Percentiles rank a stretch among this genome's conserved stretches.
Conservation (phyloP, 805 yeast genomes). For the Ogataea angusta region DNA sequence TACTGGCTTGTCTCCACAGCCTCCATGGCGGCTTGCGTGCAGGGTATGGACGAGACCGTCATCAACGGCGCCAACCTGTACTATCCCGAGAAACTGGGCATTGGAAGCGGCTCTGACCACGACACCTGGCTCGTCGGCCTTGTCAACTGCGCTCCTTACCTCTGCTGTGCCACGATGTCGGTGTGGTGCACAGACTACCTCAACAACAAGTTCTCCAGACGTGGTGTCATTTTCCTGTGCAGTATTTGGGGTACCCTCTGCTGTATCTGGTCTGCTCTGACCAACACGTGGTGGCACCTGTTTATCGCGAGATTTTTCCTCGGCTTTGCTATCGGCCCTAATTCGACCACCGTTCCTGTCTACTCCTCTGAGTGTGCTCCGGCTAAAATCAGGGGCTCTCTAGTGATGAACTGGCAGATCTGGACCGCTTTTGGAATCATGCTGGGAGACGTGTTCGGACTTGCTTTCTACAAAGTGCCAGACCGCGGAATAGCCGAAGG, state of each 20-base stretch:
- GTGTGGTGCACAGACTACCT: constrained; percentile 64
- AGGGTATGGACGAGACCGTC: constrained; percentile 78
- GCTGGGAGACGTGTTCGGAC: constrained; percentile 39
- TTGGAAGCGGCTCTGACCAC: constrained; percentile 44
- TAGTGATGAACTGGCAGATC: constrained; percentile 71
- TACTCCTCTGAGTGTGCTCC: constrained; percentile 37
- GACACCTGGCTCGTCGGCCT: constrained; percentile 60
- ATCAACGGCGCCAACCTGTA: constrained; percentile 68
- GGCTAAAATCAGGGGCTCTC: constrained; percentile 34
- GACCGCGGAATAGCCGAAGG: constrained; percentile 35
- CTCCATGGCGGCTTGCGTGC: constrained; percentile 75
- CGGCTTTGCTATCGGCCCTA: constrained; percentile 36
- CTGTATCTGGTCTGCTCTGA: constrained; percentile 69
- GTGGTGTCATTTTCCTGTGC: constrained; percentile 63
- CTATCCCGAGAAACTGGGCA: constrained; percentile 55
- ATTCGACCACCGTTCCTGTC: constrained; percentile 37
- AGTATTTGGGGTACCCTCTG: constrained; percentile 57
- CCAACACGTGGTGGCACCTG: constrained; percentile 62
- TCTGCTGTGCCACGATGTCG: constrained; percentile 57
- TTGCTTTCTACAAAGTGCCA: constrained; percentile 36
- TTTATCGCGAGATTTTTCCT: constrained; percentile 43
- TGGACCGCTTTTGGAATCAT: constrained; percentile 40
- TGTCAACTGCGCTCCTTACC: constrained; percentile 67
- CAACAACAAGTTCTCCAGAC: constrained; percentile 58
- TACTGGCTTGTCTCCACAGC: constrained; percentile 58